These are phyloP conservation scores for Debaryomycetaceae sp. DNA, from an alignment of 1,139 yeast genomes.

Conservation along the genomic window DNA sequence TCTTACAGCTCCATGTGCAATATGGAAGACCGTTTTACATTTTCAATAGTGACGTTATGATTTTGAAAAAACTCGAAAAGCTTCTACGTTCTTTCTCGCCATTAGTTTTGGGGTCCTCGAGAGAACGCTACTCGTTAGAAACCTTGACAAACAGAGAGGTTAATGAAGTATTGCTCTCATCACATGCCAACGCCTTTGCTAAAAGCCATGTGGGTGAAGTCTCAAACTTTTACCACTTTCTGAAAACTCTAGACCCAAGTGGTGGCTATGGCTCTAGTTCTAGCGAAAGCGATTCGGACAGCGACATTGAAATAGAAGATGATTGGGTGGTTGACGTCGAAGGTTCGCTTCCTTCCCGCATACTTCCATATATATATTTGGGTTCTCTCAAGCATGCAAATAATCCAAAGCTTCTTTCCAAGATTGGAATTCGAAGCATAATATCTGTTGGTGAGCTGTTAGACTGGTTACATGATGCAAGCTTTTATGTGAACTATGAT, in stretches of 20 bases:
- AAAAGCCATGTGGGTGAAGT: background rate
- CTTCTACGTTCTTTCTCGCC: constrained; percentile 59
- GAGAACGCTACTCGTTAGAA: constrained; percentile 26
- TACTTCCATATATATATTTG: constrained; percentile 77
- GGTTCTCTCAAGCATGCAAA: constrained; percentile 87
- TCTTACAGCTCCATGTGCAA: constrained; percentile 55
- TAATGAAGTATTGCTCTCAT: constrained; percentile 28
- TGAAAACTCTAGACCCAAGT: constrained; percentile 14
- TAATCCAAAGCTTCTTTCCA: constrained; percentile 57
- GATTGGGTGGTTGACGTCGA: constrained; percentile 45
- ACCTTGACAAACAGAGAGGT: constrained; percentile 28
- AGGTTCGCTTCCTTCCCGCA: constrained; percentile 71
- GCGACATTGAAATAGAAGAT: constrained; percentile 2
- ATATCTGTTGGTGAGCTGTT: constrained; percentile 85
- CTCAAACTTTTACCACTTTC: background rate
- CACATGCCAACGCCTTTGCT: constrained; percentile 7
- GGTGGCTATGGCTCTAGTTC: constrained; percentile 18
- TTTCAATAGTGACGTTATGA: constrained; percentile 69
- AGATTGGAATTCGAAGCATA: constrained; percentile 68
- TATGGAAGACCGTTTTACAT: constrained; percentile 80
- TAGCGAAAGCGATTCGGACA: constrained; percentile 5
- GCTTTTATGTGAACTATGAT: constrained; percentile 25
- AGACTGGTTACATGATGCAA: constrained; percentile 50
- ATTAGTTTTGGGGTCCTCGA: constrained; percentile 7
- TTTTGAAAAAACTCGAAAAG: constrained; percentile 62